Conservation (phyloP, 306 rosid species). For the Trifolium subterraneum region DNA sequence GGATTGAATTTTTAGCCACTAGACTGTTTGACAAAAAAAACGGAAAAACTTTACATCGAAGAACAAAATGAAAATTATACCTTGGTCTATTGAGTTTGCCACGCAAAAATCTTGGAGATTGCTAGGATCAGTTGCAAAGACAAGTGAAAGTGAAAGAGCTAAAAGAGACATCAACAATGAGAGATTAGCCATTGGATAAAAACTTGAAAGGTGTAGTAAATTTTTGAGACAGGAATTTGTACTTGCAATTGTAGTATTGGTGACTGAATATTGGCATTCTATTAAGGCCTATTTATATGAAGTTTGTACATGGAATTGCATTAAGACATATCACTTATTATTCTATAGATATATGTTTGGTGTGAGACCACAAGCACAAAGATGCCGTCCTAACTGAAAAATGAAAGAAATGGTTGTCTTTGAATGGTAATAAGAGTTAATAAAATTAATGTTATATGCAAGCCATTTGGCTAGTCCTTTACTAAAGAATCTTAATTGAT, state of each 20-base stretch:
- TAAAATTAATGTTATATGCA: background rate
- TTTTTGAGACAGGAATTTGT: background rate
- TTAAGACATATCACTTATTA: background rate
- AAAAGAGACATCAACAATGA: conserved; percentile 32
- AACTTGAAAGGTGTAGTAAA: conserved; percentile 4
- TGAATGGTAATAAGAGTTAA: conserved; percentile 12
- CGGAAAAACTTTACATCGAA: too few species aligned
- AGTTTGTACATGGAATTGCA: background rate
- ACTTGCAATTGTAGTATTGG: background rate
- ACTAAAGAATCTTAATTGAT: conserved; percentile 21
- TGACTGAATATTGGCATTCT: conserved; percentile 22
- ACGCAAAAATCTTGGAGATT: conserved; percentile 58
- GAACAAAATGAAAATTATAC: conserved; percentile 26
- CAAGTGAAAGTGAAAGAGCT: conserved; percentile 43
- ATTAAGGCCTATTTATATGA: conserved; percentile 32
- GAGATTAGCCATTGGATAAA: conserved; percentile 47
- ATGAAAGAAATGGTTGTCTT: conserved; percentile 40
- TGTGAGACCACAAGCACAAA: background rate
- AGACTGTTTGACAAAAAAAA: too few species aligned
- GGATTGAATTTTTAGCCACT: too few species aligned
- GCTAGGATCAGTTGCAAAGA: conserved; percentile 30
- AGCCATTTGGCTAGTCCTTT: conserved; percentile 20
- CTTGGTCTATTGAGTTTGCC: conserved; percentile 42
- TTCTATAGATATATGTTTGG: background rate
- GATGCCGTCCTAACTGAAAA: conserved; percentile 36